These are phyloP conservation scores for Leishmania lainsoni DNA, from an alignment of 208 protist species.

Conservation along the genomic window DNA sequence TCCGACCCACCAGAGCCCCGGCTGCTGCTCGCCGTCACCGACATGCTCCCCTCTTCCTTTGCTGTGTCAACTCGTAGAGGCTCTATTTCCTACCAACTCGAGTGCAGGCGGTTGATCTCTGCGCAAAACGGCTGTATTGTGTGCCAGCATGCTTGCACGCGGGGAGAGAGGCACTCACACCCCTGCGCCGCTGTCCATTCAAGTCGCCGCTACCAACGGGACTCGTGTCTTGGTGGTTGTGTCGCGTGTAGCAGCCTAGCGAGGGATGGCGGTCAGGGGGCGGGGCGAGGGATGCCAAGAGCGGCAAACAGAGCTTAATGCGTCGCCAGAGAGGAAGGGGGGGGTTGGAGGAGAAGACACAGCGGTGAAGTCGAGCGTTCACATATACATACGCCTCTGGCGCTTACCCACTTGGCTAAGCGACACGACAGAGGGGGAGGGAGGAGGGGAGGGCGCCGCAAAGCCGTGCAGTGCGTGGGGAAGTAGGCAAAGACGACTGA, in stretches of 20 bases:
- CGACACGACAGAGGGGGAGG: not conserved
- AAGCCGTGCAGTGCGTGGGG: not conserved
- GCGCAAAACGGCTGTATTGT: not conserved
- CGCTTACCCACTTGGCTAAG: not conserved
- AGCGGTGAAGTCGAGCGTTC: not conserved
- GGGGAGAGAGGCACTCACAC: not conserved
- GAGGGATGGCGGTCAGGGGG: not conserved
- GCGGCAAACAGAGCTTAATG: not conserved
- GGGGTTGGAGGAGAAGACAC: not conserved
- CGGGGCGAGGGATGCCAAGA: not conserved
- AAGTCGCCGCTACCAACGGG: not conserved
- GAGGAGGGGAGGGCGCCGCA: not conserved
- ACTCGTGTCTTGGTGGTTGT: not conserved
- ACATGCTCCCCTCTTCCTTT: not conserved
- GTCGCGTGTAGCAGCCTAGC: not conserved
- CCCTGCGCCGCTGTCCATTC: not conserved
- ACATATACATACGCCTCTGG: not conserved
- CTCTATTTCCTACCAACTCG: not conserved
- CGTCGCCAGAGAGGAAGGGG: not conserved
- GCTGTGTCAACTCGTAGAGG: not conserved
- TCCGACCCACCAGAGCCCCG: slow-evolving; percentile 16
- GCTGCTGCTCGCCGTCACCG: slow-evolving; percentile 22
- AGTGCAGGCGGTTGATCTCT: not conserved
- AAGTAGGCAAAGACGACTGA: not conserved
- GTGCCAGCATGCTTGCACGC: not conserved